Evolutionary conservation across 2,329 filamentous ascomycete species (phyloP).

Genomic region (Verticillium zaregamsianum): DNA sequence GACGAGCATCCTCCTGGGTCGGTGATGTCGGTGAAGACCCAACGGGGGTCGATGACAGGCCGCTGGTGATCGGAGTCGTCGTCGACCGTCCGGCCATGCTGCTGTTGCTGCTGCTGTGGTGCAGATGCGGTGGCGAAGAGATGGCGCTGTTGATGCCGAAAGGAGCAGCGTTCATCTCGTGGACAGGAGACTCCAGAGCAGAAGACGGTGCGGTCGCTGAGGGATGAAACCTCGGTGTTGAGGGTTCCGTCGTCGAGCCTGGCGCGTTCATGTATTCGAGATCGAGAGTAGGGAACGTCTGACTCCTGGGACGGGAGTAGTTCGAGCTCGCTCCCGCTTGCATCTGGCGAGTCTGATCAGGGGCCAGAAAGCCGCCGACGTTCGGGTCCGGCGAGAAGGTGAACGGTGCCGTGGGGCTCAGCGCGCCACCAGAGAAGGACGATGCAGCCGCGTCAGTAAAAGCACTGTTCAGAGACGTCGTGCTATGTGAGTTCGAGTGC

Average conservation of each 20-base stretch:
- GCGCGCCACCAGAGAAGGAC: slow-evolving; percentile 66
- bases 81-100: slow-evolving; percentile 38
- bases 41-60: slow-evolving; percentile 34
- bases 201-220: slow-evolving; percentile 46
- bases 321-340: slow-evolving; percentile 37
- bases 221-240: slow-evolving; percentile 46
- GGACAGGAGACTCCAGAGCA: slow-evolving; percentile 46
- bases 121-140: slow-evolving; percentile 39
- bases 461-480: slow-evolving; percentile 62
- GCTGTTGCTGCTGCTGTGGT: slow-evolving; percentile 46
- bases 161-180: slow-evolving; percentile 36
- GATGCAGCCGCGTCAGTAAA: slow-evolving; percentile 61
- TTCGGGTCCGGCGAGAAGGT: slow-evolving; percentile 71
- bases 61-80: slow-evolving; percentile 23
- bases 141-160: slow-evolving; percentile 37
- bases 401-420: slow-evolving; percentile 68
- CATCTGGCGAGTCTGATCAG: slow-evolving; percentile 33
- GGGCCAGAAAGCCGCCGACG: slow-evolving; percentile 55
- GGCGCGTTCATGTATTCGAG: slow-evolving; percentile 51
- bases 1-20: slow-evolving; percentile 79
- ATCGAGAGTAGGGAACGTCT: slow-evolving; percentile 75
- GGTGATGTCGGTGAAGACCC: slow-evolving; percentile 61
- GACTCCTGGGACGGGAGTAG: slow-evolving; percentile 75
- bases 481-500: slow-evolving; percentile 62
- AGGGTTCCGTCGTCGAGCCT: slow-evolving; percentile 32